phyloP scores from a whole-genome alignment of 2,329 filamentous ascomycete genomes.

The Beauveria sp. region DNA sequence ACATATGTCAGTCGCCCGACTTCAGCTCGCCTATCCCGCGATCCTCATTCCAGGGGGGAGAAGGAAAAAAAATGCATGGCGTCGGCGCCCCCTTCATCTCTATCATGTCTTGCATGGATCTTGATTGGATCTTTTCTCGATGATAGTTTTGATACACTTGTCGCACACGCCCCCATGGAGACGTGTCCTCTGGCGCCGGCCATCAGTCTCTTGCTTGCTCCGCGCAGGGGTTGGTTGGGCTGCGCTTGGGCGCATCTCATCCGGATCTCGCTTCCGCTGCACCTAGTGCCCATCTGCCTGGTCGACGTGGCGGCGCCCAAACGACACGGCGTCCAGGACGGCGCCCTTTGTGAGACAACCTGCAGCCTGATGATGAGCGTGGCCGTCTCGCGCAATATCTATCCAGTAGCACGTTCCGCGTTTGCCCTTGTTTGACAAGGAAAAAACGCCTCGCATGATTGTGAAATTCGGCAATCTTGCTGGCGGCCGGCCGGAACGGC shows the following conservation, averaged over 20 bases:
- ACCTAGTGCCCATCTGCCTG: neutral
- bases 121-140: conserved; percentile 3
- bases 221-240: neutral
- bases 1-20: neutral
- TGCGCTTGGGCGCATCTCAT: neutral
- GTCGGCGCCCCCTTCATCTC: neutral
- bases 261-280: conserved; percentile 7
- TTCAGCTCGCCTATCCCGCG: neutral
- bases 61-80: neutral
- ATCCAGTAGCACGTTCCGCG: neutral
- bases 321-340: neutral
- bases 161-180: conserved; percentile 5
- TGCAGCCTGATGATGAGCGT: neutral
- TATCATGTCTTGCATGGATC: conserved; percentile 7
- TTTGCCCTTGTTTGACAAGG: neutral
- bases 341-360: neutral
- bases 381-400: neutral
- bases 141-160: neutral
- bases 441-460: neutral
- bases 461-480: neutral
- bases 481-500: neutral
- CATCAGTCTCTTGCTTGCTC: neutral
- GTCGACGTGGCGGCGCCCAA: neutral
- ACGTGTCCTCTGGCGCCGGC: neutral
- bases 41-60: neutral